Evolutionary conservation across 805 yeast species (phyloP).

Genomic region (Lipomyces spencermartinsiae): DNA sequence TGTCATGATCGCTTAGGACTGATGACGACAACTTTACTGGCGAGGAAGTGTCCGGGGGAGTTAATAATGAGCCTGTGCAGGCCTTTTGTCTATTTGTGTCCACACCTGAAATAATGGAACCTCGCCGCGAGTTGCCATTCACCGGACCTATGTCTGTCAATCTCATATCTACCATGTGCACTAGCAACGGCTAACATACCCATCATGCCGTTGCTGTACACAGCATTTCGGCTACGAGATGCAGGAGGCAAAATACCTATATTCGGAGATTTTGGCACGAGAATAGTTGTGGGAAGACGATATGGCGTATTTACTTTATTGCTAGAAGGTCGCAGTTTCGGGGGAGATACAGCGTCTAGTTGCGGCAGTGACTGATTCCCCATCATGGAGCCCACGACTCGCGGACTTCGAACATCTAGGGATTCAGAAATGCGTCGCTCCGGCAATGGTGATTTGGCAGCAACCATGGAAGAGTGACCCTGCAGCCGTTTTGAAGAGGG

Average conservation of each 20-base stretch:
- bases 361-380: not conserved
- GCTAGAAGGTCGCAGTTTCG: not conserved
- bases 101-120: not conserved
- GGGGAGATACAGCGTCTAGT: not conserved
- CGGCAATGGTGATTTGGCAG: not conserved
- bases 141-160: not conserved
- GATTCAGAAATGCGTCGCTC: not conserved
- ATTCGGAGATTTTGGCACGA: not conserved
- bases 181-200: not conserved
- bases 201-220: not conserved
- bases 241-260: not conserved
- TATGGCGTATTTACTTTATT: not conserved
- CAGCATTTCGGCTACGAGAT: not conserved
- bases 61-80: not conserved
- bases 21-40: not conserved
- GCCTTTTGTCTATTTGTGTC: not conserved
- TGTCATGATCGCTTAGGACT: not conserved
- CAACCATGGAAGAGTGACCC: not conserved
- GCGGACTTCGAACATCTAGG: not conserved
- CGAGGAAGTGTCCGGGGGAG: not conserved
- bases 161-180: not conserved
- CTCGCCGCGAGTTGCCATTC: not conserved
- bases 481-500: not conserved
- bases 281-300: not conserved
- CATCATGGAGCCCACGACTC: not conserved